These are phyloP conservation scores for Tricholoma saponaceum DNA, from an alignment of 768 basidiomycete genomes.

Conservation along the genomic window DNA sequence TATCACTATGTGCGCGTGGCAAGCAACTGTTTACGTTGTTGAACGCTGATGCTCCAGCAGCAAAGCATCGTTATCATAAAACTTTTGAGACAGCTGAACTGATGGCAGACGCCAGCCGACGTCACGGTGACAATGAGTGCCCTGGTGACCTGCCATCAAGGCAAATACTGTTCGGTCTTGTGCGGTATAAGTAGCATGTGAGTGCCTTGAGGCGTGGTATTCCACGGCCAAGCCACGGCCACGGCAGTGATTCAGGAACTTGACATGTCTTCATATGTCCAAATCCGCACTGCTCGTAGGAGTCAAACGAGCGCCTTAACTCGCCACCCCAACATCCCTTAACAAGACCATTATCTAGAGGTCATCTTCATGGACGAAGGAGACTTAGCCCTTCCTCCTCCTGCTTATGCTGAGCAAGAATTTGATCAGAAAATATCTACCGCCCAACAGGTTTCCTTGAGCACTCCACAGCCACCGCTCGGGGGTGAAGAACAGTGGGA, in stretches of 20 bases:
- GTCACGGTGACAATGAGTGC: neutral
- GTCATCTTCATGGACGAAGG: neutral
- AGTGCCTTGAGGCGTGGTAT: too few species aligned
- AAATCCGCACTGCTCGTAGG: neutral
- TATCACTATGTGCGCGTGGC: too few species aligned
- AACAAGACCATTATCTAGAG: neutral
- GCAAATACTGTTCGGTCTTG: too few species aligned
- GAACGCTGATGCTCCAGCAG: too few species aligned
- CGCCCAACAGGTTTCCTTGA: conserved; percentile 37
- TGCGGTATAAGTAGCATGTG: too few species aligned
- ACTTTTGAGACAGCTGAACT: too few species aligned
- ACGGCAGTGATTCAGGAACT: neutral
- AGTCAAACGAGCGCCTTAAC: neutral
- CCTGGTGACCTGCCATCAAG: neutral
- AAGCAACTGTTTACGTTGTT: too few species aligned
- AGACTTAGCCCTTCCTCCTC: conserved; percentile 27
- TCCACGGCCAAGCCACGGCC: neutral
- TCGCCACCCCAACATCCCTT: neutral
- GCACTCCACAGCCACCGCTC: conserved; percentile 19
- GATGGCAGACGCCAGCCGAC: neutral
- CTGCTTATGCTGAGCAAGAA: conserved; percentile 43
- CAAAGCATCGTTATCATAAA: too few species aligned
- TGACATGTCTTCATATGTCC: neutral
- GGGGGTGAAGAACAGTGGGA: conserved; percentile 41
- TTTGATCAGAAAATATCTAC: conserved; percentile 51